Evolutionary conservation across 2,329 filamentous ascomycete genomes (phyloP), one percentile per base, ranked within the genome.

Genomic region (Exserohilum turcica): DNA sequence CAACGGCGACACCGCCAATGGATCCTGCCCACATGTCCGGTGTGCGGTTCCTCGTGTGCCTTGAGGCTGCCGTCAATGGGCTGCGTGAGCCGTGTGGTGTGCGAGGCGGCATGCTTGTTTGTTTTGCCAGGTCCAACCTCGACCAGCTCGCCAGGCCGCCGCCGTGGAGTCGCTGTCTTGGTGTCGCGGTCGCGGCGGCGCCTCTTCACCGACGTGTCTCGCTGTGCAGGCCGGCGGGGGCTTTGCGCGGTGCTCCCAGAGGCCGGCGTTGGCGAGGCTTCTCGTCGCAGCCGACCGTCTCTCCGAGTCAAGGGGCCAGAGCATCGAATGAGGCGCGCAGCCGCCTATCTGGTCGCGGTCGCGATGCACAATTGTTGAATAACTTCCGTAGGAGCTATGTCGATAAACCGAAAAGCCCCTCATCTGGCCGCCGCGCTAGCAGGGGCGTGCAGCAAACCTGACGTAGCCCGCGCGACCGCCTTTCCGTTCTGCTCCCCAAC

Each of bases 321-420:
- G 38, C 40, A 48, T 48, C 44, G 49, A 53, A 38, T 48, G 21
- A 43, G 53, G 35, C 43, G n/a, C 27, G 24, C 31, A 35, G 44
- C 35, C 35, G 28, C 33, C 46, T 29, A 33, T 56, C 35, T 53
- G 27, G 15, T 47, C 37, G 36, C 46, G 31, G 54, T 51, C 58
- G 62, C 54, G 54, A 63, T 67, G 64, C 64, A 68, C 62, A 66
- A 66, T 56, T 69, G 68, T 67, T 69, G 67, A 59, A 53, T 56
- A 57, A 58, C 38, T 59, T 56, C 54, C 50, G 31, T 43, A 16
- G 56, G 36, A 64, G 63, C 63, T 64, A 64, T 61, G 61, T 49
- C 60, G 57, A 54, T 55, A 56, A 59, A 46, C 46, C 33, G 35
- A 33, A 55, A 55, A 63, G 58, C 60, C 60, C 60, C 58, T 59